These are phyloP conservation scores for Comarum palustre DNA, from an alignment of 306 rosid species.

Conservation along the genomic window DNA sequence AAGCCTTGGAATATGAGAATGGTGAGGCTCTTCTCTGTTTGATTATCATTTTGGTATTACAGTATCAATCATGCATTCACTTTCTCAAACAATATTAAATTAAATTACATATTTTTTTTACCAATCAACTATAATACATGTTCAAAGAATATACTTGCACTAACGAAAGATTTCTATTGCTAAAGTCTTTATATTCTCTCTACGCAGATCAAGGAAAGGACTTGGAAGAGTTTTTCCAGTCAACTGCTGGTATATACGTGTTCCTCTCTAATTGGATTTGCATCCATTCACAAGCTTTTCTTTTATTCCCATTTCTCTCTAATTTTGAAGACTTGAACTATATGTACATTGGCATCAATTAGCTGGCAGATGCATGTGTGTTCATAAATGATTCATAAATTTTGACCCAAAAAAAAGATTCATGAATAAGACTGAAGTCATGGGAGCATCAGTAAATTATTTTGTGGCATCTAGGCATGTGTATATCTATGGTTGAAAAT, in stretches of 20 bases:
- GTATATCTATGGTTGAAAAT: no score
- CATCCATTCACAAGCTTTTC: background rate
- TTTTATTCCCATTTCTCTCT: no score
- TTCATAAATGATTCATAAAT: background rate
- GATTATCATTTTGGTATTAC: background rate
- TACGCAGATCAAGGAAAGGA: conserved; percentile 73
- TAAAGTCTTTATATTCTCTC: conserved; percentile 1
- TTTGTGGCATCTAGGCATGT: background rate
- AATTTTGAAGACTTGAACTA: no score
- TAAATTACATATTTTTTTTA: background rate
- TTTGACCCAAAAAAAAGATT: no score
- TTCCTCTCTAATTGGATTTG: background rate
- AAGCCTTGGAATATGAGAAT: conserved; percentile 79
- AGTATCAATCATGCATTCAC: background rate
- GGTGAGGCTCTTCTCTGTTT: conserved; percentile 41
- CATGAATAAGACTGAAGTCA: background rate
- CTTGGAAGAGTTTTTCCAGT: conserved; percentile 79
- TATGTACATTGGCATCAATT: background rate
- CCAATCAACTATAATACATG: background rate
- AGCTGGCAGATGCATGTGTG: conserved; percentile 1
- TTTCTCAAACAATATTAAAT: background rate
- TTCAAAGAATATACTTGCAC: background rate
- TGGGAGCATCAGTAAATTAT: background rate
- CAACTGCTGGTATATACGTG: conserved; percentile 64
- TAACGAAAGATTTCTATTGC: background rate